Conservation (phyloP, 2,329 filamentous ascomycete genomes). For the Diaporthe helianthi region DNA sequence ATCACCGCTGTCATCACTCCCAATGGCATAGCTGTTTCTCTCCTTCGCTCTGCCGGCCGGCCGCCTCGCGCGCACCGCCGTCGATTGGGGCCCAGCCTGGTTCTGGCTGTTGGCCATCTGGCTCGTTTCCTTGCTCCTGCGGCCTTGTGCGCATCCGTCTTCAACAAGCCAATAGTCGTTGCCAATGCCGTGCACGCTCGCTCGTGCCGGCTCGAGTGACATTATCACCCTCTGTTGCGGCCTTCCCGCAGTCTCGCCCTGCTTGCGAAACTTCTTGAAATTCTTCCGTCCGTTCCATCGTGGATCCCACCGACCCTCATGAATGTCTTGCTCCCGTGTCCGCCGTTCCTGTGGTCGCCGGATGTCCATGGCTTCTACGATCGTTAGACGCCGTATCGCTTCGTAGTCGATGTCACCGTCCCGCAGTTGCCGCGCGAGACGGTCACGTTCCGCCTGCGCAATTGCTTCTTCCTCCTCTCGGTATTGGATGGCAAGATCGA, state of each 20-base stretch:
- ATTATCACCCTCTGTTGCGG: constrained; percentile 65
- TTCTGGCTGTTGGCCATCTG: constrained; percentile 8
- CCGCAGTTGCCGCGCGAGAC: constrained; percentile 54
- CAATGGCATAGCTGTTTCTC: constrained; percentile 41
- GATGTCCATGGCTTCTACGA: constrained; percentile 79
- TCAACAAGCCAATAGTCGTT: constrained; percentile 80
- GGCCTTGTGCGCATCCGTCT: constrained; percentile 46
- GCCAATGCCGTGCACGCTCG: constrained; percentile 75
- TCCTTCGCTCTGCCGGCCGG: constrained; percentile 3
- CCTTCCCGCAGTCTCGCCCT: constrained; percentile 52
- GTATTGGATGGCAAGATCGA: constrained; percentile 68
- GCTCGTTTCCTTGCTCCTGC: constrained; percentile 39
- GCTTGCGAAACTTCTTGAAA: constrained; percentile 84
- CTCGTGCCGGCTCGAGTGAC: constrained; percentile 72
- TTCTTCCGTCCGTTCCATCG: constrained; percentile 95
- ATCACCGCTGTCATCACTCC: constrained; percentile 49
- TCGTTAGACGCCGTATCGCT: constrained; percentile 74
- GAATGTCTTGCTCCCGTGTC: constrained; percentile 58
- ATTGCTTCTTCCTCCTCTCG: constrained; percentile 72
- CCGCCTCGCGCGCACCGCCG: neutral
- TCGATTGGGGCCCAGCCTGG: constrained; percentile 9
- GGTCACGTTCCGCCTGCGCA: constrained; percentile 60
- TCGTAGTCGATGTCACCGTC: constrained; percentile 74
- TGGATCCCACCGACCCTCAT: constrained; percentile 76
- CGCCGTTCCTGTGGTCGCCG: constrained; percentile 46